These are phyloP conservation scores for Emmonsia crescens DNA, from an alignment of 2,329 filamentous ascomycete species.

Conservation along the genomic window DNA sequence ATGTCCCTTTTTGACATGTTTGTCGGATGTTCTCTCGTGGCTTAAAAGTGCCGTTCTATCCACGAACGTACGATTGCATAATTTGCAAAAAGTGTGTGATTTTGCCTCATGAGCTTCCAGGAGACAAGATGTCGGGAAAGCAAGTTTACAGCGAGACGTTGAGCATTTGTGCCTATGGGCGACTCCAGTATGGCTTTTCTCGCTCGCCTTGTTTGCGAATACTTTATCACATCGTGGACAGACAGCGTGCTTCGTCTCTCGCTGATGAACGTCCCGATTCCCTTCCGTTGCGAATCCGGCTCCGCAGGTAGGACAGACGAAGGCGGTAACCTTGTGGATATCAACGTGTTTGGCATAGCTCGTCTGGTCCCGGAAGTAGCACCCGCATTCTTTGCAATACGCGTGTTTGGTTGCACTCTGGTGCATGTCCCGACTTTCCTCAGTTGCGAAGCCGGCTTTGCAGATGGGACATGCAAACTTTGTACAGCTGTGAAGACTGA, in stretches of 20 bases:
- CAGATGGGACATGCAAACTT: background rate
- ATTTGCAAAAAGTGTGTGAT: constrained; percentile 9
- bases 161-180: constrained; percentile 5
- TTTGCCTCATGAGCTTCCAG: constrained; percentile 7
- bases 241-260: background rate
- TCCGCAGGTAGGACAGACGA: background rate
- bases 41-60: constrained; percentile 4
- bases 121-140: background rate
- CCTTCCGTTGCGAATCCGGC: background rate
- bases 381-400: background rate
- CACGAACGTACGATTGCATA: constrained; percentile 9
- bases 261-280: background rate
- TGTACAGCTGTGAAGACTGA: background rate
- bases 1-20: background rate
- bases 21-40: constrained; percentile 1
- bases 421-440: background rate
- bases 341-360: background rate
- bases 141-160: background rate
- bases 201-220: background rate
- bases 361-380: background rate
- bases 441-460: background rate
- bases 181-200: background rate
- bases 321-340: background rate
- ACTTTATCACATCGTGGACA: background rate
- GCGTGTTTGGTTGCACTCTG: background rate